Base-by-base conservation (phyloP, 495 filamentous ascomycete species). In the Pseudevernia furfuracea region DNA sequence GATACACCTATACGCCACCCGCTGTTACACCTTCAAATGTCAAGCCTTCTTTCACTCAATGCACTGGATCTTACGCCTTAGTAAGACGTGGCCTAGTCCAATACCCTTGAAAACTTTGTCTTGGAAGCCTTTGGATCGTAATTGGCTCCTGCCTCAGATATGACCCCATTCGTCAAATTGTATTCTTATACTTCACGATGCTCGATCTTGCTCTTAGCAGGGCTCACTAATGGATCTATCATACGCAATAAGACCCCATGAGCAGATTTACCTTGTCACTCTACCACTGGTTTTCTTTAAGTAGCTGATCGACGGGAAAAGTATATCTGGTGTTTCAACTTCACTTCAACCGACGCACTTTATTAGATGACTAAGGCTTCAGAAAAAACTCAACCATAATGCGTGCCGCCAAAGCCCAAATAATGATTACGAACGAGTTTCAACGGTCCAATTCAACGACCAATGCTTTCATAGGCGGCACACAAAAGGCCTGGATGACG, bases 371-470 rank as follows among this genome's bases (percentile, higher is more conserved):
- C 28, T 6, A 32, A 34, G 30, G 30, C 30, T 21, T 34, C 30
- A 55, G 52, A 37, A 14, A 28, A 58, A n/a, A 17, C 38, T 15
- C 21, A 7, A 8, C 5, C 52, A 39, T 37, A 15, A 63, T 63
- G 61, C n/a, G 38, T 36, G 39, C 53, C 32, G 25, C 25, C 4
- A 46, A 60, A 60, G 58, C 39, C 32, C 38, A 60, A 41, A 25
- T 19, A 10, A 49, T 15, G 44, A 37, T 36, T 14, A 36, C 28
- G 21, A 60, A 67, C 17, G 81, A 85, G 65, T 76, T 89, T 62
- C 82, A 81, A 41, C 77, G 79, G 5, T 86, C 86, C 21, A 94
- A 92, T 74, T 84, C 85, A 56, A 92, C 89, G 19, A 76, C 85
- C 59, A 85, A 79, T 66, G 72, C 81, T 43, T 88, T 90, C 74